phyloP scores from a whole-genome alignment of 306 rosid species.

The Begonia fuchsioides region DNA sequence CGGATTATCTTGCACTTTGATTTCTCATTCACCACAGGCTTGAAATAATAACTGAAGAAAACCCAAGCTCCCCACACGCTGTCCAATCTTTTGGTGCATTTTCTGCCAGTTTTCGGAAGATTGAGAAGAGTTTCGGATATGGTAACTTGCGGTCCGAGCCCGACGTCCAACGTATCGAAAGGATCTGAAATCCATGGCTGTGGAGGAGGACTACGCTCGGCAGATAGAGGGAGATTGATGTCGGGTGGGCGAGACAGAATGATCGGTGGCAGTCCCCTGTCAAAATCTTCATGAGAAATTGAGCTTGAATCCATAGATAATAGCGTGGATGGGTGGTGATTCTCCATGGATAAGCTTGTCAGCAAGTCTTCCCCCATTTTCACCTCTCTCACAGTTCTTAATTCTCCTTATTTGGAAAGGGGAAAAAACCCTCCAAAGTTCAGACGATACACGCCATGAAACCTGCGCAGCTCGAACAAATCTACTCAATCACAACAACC shows the following conservation, averaged over 20 bases:
- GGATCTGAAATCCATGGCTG: conserved; percentile 16
- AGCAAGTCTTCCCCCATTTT: conserved; percentile 22
- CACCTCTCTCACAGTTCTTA: too few relatives aligned
- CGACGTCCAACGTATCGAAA: conserved; percentile 21
- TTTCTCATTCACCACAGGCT: conserved; percentile 23
- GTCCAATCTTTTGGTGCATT: conserved; percentile 19
- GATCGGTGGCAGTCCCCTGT: conserved; percentile 12
- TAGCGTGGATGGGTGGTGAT: conserved; percentile 22
- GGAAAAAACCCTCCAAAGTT: too few relatives aligned
- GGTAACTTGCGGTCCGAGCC: conserved; percentile 17
- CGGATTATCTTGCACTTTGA: conserved; percentile 15
- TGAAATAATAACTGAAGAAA: conserved; percentile 23
- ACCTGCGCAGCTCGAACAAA: too few relatives aligned
- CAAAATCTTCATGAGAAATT: conserved; percentile 19
- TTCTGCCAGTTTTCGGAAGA: conserved; percentile 13
- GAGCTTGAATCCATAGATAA: conserved; percentile 26
- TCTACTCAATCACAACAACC: too few relatives aligned
- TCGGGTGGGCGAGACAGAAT: conserved; percentile 22
- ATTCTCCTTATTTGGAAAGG: too few relatives aligned
- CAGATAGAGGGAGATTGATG: conserved; percentile 21
- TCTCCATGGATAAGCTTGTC: conserved; percentile 22
- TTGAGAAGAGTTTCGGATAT: conserved; percentile 13
- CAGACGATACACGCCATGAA: too few relatives aligned
- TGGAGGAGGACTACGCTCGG: conserved; percentile 19
- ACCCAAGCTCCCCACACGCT: conserved; percentile 29